Conservation (phyloP, 352 stramenopile genomes). For the Peronospora destructor region DNA sequence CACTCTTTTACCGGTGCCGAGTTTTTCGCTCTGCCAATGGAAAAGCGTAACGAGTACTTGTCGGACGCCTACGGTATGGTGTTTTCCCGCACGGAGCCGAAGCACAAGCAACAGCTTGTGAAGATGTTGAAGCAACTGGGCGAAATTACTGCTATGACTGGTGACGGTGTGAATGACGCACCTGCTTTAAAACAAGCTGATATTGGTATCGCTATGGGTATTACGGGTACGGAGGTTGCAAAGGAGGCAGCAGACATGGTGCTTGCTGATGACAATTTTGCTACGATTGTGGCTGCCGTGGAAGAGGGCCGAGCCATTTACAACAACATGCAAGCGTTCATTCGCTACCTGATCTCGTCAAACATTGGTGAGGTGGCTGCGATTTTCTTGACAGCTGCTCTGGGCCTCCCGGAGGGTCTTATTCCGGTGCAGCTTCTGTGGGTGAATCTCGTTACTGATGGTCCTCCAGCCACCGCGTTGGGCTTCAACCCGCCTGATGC, state of each 20-base stretch:
- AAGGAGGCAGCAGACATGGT: conserved; percentile 98
- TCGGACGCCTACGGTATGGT: conserved; percentile 89
- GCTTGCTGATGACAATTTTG: conserved; percentile 98
- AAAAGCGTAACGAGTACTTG: conserved; percentile 89
- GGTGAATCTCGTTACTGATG: conserved; percentile 99
- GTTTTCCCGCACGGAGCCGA: conserved; percentile 96
- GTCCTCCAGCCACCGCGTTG: conserved; percentile 94
- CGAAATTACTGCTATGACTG: conserved; percentile 96
- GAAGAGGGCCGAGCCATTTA: conserved; percentile 86
- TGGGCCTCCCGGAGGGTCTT: conserved; percentile 95
- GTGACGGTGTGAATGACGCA: conserved; percentile 98
- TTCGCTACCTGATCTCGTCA: conserved; percentile 97
- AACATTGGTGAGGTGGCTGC: conserved; percentile 99
- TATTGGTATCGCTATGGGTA: conserved; percentile 98
- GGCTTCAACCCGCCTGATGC: conserved; percentile 98
- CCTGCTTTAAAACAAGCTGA: conserved; percentile 96
- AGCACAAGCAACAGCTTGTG: conserved; percentile 95
- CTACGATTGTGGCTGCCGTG: conserved; percentile 93
- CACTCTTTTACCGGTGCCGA: conserved; percentile 92
- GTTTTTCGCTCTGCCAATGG: conserved; percentile 91
- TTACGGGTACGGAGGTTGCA: conserved; percentile 96
- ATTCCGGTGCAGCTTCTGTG: conserved; percentile 98
- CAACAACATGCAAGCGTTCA: conserved; percentile 99
- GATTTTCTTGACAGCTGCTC: conserved; percentile 95
- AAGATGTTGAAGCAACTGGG: conserved; percentile 93